Evolutionary conservation across 2,329 filamentous ascomycete species (phyloP).

Genomic region (Emergomyces africanus): DNA sequence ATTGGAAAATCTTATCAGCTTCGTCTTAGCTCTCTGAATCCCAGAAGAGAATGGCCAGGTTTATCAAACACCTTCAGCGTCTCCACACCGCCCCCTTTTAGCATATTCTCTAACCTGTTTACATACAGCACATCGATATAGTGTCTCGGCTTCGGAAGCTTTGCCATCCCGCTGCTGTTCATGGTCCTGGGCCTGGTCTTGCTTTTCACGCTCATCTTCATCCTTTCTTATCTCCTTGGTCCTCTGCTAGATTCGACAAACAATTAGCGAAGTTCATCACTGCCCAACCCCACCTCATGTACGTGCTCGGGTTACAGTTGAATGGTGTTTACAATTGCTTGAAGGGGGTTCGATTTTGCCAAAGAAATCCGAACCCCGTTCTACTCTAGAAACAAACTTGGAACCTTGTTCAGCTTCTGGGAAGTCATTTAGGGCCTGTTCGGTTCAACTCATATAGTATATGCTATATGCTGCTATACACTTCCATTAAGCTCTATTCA

Average conservation of each 20-base stretch:
- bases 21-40: not conserved
- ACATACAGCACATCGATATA: not conserved
- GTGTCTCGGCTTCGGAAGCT: not conserved
- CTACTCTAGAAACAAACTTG: no score
- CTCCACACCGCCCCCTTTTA: not conserved
- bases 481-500: no score
- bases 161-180: not conserved
- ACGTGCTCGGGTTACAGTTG: no score
- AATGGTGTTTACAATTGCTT: no score
- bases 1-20: not conserved
- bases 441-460: no score
- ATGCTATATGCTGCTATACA: no score
- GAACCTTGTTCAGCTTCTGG: no score
- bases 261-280: not conserved
- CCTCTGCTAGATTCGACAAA: not conserved
- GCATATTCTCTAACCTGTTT: not conserved
- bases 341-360: no score
- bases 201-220: not conserved
- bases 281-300: no score
- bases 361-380: no score
- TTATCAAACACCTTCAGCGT: not conserved
- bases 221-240: not conserved
- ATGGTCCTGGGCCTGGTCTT: not conserved
- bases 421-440: no score
- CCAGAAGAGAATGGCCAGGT: not conserved